Percentiles rank a stretch among this genome's conserved stretches.
These are phyloP conservation scores for Manihot esculenta DNA, from an alignment of 441 rosid genomes.

Conservation along the genomic window DNA sequence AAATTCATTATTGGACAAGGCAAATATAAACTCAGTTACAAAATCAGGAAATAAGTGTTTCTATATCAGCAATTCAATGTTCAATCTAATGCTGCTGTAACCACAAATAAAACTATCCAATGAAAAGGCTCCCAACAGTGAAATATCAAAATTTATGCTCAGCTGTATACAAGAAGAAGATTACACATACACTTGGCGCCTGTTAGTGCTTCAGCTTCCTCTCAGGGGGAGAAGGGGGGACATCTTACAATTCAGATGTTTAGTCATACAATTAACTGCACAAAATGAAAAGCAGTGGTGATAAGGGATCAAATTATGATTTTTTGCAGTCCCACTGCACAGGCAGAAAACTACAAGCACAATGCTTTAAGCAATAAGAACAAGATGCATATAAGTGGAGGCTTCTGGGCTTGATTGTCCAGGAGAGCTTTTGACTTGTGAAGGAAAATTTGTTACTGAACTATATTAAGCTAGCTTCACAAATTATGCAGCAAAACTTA, in stretches of 20 bases:
- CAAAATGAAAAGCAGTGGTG: neutral
- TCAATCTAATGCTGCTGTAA: conserved; percentile 7
- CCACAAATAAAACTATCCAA: neutral
- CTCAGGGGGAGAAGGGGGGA: neutral
- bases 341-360: neutral
- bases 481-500: neutral
- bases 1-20: conserved; percentile 3
- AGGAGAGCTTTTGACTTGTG: neutral
- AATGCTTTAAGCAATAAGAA: neutral
- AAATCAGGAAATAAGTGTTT: neutral
- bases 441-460: neutral
- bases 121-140: neutral
- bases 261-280: conserved; percentile 14
- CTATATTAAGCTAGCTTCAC: neutral
- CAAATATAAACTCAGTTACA: conserved; percentile 16
- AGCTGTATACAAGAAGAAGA: conserved; percentile 22
- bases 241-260: conserved; percentile 11
- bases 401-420: neutral
- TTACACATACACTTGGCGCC: neutral
- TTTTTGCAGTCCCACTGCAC: neutral
- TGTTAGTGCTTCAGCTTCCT: neutral
- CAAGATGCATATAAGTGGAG: neutral
- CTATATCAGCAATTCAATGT: conserved; percentile 6
- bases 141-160: conserved; percentile 5
- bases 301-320: neutral